Evolutionary conservation across 2,329 filamentous ascomycete species (phyloP), one percentile per base, ranked within the genome.

Genomic region (Calonectria crousiana): DNA sequence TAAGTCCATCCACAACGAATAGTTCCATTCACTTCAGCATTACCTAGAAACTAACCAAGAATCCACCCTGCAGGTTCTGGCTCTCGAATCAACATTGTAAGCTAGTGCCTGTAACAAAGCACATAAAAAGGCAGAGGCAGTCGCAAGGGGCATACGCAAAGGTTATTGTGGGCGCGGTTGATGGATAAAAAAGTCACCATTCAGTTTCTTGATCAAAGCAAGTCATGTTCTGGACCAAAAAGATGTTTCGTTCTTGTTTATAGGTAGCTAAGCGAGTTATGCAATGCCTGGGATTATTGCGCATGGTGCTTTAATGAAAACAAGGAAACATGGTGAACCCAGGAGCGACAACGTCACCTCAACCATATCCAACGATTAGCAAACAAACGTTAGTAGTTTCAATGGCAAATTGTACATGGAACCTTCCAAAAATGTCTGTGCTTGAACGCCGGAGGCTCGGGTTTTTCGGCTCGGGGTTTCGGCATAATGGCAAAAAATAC

Each of bases 1-100:
- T 98, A 87, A 87, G 90, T 87, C 67, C 51, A 11, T 11, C 49
- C 41, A 62, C 51, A 26, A 23, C 14, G 8, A 34, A 44, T 10
- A 30, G 1, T 44, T 20, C 28, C 30, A 56, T 34, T n/a, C 44
- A 30, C 9, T 18, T 28, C 38, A n/a, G 44, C 13, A 30, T 53
- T 51, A 3, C 16, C 47, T n/a, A 38, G 70, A 70, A 73, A 72
- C 68, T 71, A 65, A 73, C 49, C 3, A 64, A 53, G n/a, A 9
- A 44, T 67, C 28, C 18, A 58, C 20, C 23, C 64, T 4, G 20
- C 34, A 92, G 90, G 86, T 92, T 26, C 84, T 92, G 67, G 90
- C 89, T 20, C 84, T 89, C 23, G 86, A 88, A 75, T 78, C 81
- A 32, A 77, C 76, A 11, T 58, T 79, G 10, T 47, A n/a, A 30